phyloP scores from a whole-genome alignment of 148 eudicot genomes.

The Dianthus caryophyllus region DNA sequence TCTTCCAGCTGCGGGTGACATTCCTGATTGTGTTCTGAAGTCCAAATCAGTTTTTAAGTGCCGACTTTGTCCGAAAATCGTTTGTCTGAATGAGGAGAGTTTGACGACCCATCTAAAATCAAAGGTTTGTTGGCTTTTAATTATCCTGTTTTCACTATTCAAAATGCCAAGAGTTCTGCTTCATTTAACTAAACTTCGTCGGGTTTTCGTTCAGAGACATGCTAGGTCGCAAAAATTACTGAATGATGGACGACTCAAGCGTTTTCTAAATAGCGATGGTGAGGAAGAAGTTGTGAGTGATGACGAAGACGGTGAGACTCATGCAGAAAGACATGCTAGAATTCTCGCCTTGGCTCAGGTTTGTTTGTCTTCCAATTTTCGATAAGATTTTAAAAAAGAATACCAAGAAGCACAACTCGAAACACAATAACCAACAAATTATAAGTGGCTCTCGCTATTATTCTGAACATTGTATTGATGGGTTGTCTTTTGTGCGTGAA shows the following conservation, averaged over 20 bases:
- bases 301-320: constrained; percentile 57
- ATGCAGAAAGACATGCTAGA: constrained; percentile 69
- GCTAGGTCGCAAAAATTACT: constrained; percentile 71
- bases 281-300: constrained; percentile 50
- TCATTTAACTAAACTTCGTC: not conserved
- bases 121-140: constrained; percentile 41
- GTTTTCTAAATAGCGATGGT: constrained; percentile 76
- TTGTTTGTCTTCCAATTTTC: constrained; percentile 7
- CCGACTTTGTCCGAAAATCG: constrained; percentile 85
- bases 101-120: constrained; percentile 72
- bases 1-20: constrained; percentile 30
- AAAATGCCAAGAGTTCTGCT: not conserved
- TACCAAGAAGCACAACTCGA: too few relatives aligned
- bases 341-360: constrained; percentile 62
- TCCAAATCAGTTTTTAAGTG: constrained; percentile 84
- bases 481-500: not conserved
- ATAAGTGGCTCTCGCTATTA: not conserved
- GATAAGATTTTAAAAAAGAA: too few relatives aligned
- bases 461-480: not conserved
- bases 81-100: constrained; percentile 77
- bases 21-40: constrained; percentile 48
- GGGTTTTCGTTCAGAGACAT: constrained; percentile 52
- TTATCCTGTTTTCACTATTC: not conserved
- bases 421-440: too few relatives aligned
- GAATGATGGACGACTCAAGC: constrained; percentile 70